Evolutionary conservation across 768 basidiomycete genomes (phyloP).

Genomic region (Psilocybe tampanensis): DNA sequence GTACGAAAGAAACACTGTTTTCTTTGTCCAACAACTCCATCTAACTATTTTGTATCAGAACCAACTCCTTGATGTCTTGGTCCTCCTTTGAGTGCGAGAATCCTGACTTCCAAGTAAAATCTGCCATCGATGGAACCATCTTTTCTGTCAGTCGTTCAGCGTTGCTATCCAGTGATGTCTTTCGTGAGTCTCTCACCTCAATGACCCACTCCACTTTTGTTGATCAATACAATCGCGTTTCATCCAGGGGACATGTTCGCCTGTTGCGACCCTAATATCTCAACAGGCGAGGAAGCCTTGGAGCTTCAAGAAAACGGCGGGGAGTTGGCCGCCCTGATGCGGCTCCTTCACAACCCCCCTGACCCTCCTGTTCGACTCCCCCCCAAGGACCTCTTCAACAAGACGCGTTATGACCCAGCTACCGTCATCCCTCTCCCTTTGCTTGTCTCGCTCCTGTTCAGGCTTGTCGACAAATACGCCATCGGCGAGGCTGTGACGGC

Average conservation of each 20-base stretch:
- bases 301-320: constrained; percentile 58
- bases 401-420: constrained; percentile 38
- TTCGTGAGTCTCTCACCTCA: constrained; percentile 44
- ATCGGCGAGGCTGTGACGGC: constrained; percentile 47
- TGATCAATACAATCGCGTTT: constrained; percentile 10
- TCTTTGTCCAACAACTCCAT: constrained; percentile 2
- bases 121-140: constrained; percentile 48
- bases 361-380: constrained; percentile 40
- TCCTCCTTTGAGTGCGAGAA: constrained; percentile 45
- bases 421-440: constrained; percentile 68
- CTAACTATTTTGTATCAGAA: constrained; percentile 2
- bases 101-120: constrained; percentile 59
- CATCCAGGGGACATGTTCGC: constrained; percentile 70
- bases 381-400: constrained; percentile 28
- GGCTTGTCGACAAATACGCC: constrained; percentile 67
- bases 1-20: neutral
- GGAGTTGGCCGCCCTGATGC: constrained; percentile 51
- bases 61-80: constrained; percentile 27
- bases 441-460: constrained; percentile 53
- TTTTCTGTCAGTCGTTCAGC: constrained; percentile 53
- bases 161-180: constrained; percentile 60
- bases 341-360: constrained; percentile 58
- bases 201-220: neutral
- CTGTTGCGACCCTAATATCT: constrained; percentile 44
- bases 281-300: constrained; percentile 31